phyloP scores from a whole-genome alignment of 192 early-diverging fungal genomes.

The Cladochytrium replicatum region DNA sequence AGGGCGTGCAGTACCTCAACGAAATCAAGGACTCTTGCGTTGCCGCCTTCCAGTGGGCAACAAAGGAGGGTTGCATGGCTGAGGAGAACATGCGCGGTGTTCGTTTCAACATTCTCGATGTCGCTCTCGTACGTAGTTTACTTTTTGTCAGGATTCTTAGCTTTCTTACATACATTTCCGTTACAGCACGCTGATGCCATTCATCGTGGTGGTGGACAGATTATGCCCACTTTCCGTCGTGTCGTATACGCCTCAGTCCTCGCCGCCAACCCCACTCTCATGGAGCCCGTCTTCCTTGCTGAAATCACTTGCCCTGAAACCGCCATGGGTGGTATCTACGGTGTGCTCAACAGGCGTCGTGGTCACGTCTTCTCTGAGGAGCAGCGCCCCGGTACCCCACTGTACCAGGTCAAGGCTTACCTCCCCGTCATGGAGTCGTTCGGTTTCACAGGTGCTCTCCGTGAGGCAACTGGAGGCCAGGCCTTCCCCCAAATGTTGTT shows the following conservation, averaged over 20 bases:
- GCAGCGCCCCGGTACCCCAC: slow-evolving; percentile 63
- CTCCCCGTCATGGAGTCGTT: slow-evolving; percentile 80
- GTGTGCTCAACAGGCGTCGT: slow-evolving; percentile 76
- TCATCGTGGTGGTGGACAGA: slow-evolving; percentile 83
- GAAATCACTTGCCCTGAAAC: slow-evolving; percentile 74
- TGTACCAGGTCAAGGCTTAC: slow-evolving; percentile 73
- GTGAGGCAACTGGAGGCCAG: slow-evolving; percentile 72
- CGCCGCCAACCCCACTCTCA: slow-evolving; percentile 59
- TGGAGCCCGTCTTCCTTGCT: slow-evolving; percentile 78
- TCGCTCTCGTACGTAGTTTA: slow-evolving; percentile 35
- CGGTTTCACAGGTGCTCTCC: slow-evolving; percentile 73
- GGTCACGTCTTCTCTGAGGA: slow-evolving; percentile 70
- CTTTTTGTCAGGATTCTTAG: not conserved
- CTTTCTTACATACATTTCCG: not conserved
- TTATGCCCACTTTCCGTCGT: slow-evolving; percentile 72
- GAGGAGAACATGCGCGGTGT: slow-evolving; percentile 75
- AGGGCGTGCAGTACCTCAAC: slow-evolving; percentile 76
- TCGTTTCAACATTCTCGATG: slow-evolving; percentile 83
- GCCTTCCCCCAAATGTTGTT: slow-evolving; percentile 85
- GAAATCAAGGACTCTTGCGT: slow-evolving; percentile 85
- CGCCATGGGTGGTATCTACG: slow-evolving; percentile 80
- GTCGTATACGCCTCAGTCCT: slow-evolving; percentile 65
- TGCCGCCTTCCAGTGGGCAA: slow-evolving; percentile 65
- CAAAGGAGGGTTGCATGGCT: slow-evolving; percentile 61
- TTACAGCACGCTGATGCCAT: slow-evolving; percentile 73